These are phyloP conservation scores for Tuber aestivum DNA, from an alignment of 495 filamentous ascomycete species.

Conservation along the genomic window DNA sequence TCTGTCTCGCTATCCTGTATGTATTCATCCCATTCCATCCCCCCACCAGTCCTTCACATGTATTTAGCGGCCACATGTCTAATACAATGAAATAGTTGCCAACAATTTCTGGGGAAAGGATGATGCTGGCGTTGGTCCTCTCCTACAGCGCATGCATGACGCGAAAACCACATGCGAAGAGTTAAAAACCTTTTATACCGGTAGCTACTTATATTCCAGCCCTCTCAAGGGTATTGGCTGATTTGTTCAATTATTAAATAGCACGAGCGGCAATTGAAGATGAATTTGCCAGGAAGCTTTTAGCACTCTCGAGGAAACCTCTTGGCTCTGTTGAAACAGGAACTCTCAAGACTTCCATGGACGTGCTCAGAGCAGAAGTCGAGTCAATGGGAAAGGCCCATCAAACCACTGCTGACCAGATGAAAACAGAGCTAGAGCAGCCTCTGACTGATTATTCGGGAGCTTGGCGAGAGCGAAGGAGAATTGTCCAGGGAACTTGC, in stretches of 20 bases:
- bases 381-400: constrained; percentile 93
- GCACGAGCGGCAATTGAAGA: constrained; percentile 92
- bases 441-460: constrained; percentile 85
- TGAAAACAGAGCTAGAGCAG: constrained; percentile 97
- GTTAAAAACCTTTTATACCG: constrained; percentile 80
- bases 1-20: constrained; percentile 49
- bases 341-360: constrained; percentile 73
- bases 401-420: constrained; percentile 78
- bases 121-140: constrained; percentile 86
- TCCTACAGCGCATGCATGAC: constrained; percentile 93
- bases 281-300: constrained; percentile 89
- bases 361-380: constrained; percentile 82
- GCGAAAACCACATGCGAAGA: constrained; percentile 95
- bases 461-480: constrained; percentile 87
- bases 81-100: constrained; percentile 57
- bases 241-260: constrained; percentile 43
- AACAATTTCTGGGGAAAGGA: constrained; percentile 99
- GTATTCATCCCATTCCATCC: constrained; percentile 8
- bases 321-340: constrained; percentile 85
- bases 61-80: constrained; percentile 10
- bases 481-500: constrained; percentile 87
- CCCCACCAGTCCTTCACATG: not conserved
- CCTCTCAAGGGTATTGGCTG: not conserved
- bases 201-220: constrained; percentile 47
- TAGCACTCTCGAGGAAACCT: constrained; percentile 77